Evolutionary conservation across 2,329 filamentous ascomycete genomes (phyloP), one percentile per base, ranked within the genome.

Genomic region (Fusarium euwallaceae): DNA sequence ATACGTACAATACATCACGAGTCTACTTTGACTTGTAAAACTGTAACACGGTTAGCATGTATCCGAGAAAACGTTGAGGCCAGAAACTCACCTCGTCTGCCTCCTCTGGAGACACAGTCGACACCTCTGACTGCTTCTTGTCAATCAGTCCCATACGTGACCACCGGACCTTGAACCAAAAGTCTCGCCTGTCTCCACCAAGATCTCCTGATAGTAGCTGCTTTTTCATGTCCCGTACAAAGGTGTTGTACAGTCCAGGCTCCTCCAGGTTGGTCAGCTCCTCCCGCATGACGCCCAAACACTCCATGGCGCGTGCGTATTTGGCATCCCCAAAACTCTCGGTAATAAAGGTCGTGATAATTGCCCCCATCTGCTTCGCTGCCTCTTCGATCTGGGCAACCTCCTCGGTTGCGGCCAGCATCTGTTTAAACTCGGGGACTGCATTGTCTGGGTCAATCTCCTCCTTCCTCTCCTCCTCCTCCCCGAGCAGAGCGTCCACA

Each of bases 401-500:
- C 32, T 92, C 88, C 8, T 90, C 87, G 0, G 92, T 88, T 2
- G 85, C 84, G 2, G 87, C 87, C 17, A 98, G 86, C 4, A 92
- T 88, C 81, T 95, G 94, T 80, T 95, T 97, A 89, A 98, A 98
- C 69, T 96, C 94, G 0, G 97, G 95, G 6, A 98, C 91, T 1
- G 95, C 91, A 73, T 98, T 98, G 11, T 92, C 88, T 0, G 89
- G 81, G 3, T 86, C 86, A 24, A 91, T 87, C n/a, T 75, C 75
- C 6, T 74, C 78, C 65, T 84, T 85, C 70, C 83, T 83, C 32
- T 84, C 84, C 56, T 87, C 84, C 56, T 87, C 84, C 56, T 87
- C 89, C 55, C 89, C 88, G n/a, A 98, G 90, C 3, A 98, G 89
- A 6, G 91, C 91, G 69, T 95, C 93, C 43, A 98, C 89, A 78